Evolutionary conservation across 495 filamentous ascomycete species (phyloP), one percentile per base, ranked within the genome.

Genomic region (Umbilicaria muhlenbergii): DNA sequence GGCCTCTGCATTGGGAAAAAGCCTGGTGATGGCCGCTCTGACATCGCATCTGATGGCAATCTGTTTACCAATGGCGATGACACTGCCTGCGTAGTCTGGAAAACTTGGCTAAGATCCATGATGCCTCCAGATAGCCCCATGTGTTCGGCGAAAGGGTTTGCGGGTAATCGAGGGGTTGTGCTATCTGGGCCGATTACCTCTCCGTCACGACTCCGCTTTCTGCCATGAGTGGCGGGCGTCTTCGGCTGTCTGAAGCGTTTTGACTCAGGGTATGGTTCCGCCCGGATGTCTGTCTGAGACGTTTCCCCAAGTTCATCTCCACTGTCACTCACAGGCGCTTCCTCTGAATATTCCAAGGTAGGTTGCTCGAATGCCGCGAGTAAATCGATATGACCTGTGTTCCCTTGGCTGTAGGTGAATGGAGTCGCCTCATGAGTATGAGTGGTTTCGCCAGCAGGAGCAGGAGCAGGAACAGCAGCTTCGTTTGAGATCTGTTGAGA

Each of bases 21-120:
- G 48, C 70, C 66, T n/a, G 70, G 70, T 1, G 70, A 74, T 10
- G 70, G 70, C 19, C 69, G 65, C 35, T 69, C 67, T 11, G 69
- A 71, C 39, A 62, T 34, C 6, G 57, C 50, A 36, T 70, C 70
- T 7, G 61, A 57, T 2, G 61, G 58, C 3, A 57, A 51, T 8
- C 51, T 44, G 48, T 65, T 60, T 11, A 63, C 56, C 21, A 73
- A 49, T 2, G 70, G 70, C 11, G 70, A 72, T 2, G 69, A 69
- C n/a, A 65, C 60, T n/a, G 64, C 69, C 43, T 72, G 70, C 0
- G 70, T 74, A 10, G 65, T 63, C 37, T 57, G 63, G 50, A 74
- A 74, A 0, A 70, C 38, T 50, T 74, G 69, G 39, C 70, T 74
- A 12, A 71, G 52, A 3, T 63, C 59, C 58, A 74, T 61, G 5